Base-by-base conservation (phyloP, 495 filamentous ascomycete genomes). In the Penicillium arizonense region DNA sequence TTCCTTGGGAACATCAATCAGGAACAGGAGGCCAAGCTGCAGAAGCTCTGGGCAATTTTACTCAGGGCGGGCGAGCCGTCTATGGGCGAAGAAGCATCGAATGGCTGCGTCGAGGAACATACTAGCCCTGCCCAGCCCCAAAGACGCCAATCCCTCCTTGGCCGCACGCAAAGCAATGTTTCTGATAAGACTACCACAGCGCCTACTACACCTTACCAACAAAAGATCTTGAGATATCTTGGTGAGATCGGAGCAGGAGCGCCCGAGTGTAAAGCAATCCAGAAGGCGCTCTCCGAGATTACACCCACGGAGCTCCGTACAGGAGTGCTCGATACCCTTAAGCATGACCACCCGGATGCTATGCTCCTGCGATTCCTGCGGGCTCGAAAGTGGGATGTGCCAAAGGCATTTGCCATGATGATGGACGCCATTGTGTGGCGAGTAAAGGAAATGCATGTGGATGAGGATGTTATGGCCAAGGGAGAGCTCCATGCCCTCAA, bases 381-480 rank as follows among this genome's bases (percentile, higher is more conserved):
- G 32, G 94, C 94, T 14, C 80, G 94, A 24, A 97, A 97, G 68
- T 98, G 94, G 94, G 87, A 97, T 61, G 82, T 96, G 12, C 83
- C 91, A 34, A 90, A 87, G 61, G 90, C 92, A 9, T 81, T 97
- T 23, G 80, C 90, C 36, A 97, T 97, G 94, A 74, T 96, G 71
- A 81, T 96, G 47, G 84, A 86, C 3, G 91, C 93, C 0, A 89
- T 96, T 80, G 83, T 88, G 57, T 98, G 93, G 94, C 82, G 94
- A 34, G 69, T 79, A 6, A 78, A 83, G 49, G 88, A 92, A 51
- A 82, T 89, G 72, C 82, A 87, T 38, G 90, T 97, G 10, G 87
- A 96, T 63, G 84, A 87, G 30, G 88, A 89, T 52, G 83, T 98
- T 18, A 85, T 96, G 69, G 65, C 64, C 23, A 83, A 83, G 23